Evolutionary conservation across 352 stramenopile species (phyloP), one percentile per base, ranked within the genome.

Genomic region (Bremia lactucae): DNA sequence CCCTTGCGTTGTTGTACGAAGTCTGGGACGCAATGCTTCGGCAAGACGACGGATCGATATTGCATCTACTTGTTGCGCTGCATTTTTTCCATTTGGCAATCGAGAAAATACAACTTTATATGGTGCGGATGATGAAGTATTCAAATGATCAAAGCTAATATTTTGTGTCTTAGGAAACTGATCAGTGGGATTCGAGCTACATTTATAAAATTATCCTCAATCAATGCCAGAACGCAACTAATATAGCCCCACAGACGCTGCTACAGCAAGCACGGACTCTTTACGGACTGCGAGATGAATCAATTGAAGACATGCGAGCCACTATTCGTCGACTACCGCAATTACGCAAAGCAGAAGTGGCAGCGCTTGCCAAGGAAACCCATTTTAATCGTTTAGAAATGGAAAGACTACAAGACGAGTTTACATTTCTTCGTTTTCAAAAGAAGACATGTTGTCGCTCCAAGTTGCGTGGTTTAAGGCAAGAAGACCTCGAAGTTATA

Each of bases 11-110:
- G 36, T 60, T 87, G 8, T 51, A 62, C 35, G 42, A 68, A 13
- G 55, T 85, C 5, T 87, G 75, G 75, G 55, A 81, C 28, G 66
- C 55, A 1, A 85, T 85, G 72, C 46, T 87, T 0, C 54, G 49
- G 4, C 50, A 74, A 49, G 48, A 69, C 0, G 52, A 68, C 19
- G 68, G 72, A 7, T 66, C 67, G 1, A 76, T 83, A 41, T 31
- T 83, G 31, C 75, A 87, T 54, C 39, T 87, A 25, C 37, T 83
- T 13, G 55, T 87, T 2, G 68, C 59, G 6, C 49, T 87, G 19
- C 59, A 77, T 26, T 68, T 83, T 22, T 67, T 87, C 31, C 55
- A 62, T 7, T 43, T 71, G 9, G 68, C 75, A 0, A 46, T 71
- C 4, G 56, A 76, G 28, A 42, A 65, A 14, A 59, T 72, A 28